Evolutionary conservation across 371 early-diverging fungal species (phyloP).

Genomic region (Massospora cicadina): DNA sequence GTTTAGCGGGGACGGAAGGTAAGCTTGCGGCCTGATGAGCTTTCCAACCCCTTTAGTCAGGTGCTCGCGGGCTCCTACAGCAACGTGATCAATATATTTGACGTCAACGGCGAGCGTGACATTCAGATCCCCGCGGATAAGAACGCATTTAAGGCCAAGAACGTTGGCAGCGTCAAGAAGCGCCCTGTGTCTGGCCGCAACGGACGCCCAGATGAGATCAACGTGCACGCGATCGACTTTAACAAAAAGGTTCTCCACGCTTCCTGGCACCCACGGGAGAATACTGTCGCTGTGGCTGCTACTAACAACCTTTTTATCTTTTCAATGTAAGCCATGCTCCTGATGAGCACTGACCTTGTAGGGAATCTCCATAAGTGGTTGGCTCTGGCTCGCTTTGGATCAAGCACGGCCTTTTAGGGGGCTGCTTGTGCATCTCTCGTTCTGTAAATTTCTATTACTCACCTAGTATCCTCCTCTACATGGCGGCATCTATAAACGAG

Average conservation of each 20-base stretch:
- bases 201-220: constrained; percentile 50
- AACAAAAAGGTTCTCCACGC: constrained; percentile 92
- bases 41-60: constrained; percentile 18
- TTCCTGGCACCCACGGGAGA: constrained; percentile 94
- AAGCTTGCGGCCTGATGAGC: constrained; percentile 9
- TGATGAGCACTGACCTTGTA: background rate
- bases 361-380: background rate
- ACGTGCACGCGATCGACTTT: constrained; percentile 73
- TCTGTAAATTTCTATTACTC: background rate
- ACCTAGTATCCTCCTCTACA: background rate
- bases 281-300: constrained; percentile 89
- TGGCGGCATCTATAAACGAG: background rate
- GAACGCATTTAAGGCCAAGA: constrained; percentile 86
- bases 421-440: background rate
- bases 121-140: constrained; percentile 92
- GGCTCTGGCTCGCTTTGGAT: background rate
- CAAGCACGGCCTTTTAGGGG: background rate
- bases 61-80: constrained; percentile 93
- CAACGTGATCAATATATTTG: constrained; percentile 89
- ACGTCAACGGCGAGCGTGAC: constrained; percentile 34
- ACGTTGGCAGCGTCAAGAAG: constrained; percentile 36
- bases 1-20: constrained; percentile 78
- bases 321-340: constrained; percentile 17
- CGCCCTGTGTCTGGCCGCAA: constrained; percentile 21
- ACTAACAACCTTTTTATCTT: constrained; percentile 96